Evolutionary conservation across 139 green algal genomes (phyloP).

Genomic region (Chlorella sp.): DNA sequence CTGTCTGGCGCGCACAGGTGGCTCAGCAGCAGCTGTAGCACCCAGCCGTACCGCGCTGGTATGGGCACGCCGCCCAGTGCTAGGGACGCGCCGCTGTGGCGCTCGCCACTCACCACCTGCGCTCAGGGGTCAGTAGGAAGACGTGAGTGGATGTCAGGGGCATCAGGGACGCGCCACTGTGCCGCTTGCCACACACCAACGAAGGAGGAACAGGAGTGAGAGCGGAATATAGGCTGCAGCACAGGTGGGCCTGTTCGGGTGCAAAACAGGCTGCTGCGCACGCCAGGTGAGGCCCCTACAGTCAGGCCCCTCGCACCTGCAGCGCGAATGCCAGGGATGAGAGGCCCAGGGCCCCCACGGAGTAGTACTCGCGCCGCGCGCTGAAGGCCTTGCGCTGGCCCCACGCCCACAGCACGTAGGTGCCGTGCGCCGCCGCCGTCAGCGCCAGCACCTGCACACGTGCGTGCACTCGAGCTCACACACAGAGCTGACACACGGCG

Average conservation of each 20-base stretch:
- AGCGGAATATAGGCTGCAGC: too few relatives aligned
- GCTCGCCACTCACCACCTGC: slow-evolving; percentile 25
- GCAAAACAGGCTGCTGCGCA: too few relatives aligned
- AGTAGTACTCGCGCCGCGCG: slow-evolving; percentile 26
- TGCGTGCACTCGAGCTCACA: too few relatives aligned
- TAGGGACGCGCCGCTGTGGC: slow-evolving; percentile 1
- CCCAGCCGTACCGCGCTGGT: slow-evolving; percentile 3
- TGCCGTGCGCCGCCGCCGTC: neutral
- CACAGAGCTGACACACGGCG: too few relatives aligned
- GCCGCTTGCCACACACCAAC: too few relatives aligned
- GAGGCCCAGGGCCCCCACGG: slow-evolving; percentile 27
- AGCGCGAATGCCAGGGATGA: slow-evolving; percentile 25
- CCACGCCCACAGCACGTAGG: slow-evolving; percentile 15
- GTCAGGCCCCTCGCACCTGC: slow-evolving; percentile 30
- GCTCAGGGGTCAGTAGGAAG: too few relatives aligned
- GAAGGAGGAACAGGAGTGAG: too few relatives aligned
- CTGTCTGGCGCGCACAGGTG: slow-evolving; percentile 25
- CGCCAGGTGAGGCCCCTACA: neutral
- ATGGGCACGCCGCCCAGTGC: slow-evolving; percentile 18
- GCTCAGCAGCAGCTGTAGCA: slow-evolving; percentile 15
- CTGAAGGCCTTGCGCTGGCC: slow-evolving; percentile 11
- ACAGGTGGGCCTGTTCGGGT: too few relatives aligned
- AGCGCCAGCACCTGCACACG: too few relatives aligned
- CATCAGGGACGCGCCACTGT: too few relatives aligned
- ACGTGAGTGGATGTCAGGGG: too few relatives aligned